Conservation (phyloP, 2,329 filamentous ascomycete species). For the Boeremia exigua region DNA sequence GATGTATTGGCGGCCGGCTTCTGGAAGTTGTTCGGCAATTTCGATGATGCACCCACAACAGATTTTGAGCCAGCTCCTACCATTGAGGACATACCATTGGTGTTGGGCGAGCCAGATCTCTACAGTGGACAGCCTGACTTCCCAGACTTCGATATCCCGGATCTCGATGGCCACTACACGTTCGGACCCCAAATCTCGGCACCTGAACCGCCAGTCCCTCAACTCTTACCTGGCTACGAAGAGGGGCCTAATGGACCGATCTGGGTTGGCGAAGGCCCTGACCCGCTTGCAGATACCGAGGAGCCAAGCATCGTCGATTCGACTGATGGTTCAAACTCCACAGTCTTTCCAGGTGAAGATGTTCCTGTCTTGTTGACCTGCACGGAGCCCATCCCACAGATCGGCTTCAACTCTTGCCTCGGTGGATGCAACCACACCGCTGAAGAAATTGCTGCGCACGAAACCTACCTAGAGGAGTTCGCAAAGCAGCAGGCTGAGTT, state of each 20-base stretch:
- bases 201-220: neutral
- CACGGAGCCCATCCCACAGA: slow-evolving; percentile 2
- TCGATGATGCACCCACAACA: neutral
- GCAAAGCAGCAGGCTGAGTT: neutral
- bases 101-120: slow-evolving; percentile 2
- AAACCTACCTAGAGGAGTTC: neutral
- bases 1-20: slow-evolving; percentile 1
- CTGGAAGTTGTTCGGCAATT: slow-evolving; percentile 4
- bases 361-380: neutral
- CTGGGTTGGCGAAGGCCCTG: slow-evolving; percentile 7
- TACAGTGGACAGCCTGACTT: neutral
- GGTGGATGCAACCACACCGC: slow-evolving; percentile 12
- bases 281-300: neutral
- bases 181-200: neutral
- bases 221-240: slow-evolving; percentile 5
- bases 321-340: neutral
- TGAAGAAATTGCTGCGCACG: slow-evolving; percentile 4
- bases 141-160: slow-evolving; percentile 13
- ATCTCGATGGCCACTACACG: slow-evolving; percentile 2
- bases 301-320: slow-evolving; percentile 1
- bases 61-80: neutral
- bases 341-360: neutral
- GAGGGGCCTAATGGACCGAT: slow-evolving; percentile 2
- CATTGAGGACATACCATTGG: neutral
- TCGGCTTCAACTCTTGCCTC: slow-evolving; percentile 10